Evolutionary conservation across 163 green algal genomes (phyloP), one percentile per base, ranked within the genome.

Genomic region (Volvox carteri): DNA sequence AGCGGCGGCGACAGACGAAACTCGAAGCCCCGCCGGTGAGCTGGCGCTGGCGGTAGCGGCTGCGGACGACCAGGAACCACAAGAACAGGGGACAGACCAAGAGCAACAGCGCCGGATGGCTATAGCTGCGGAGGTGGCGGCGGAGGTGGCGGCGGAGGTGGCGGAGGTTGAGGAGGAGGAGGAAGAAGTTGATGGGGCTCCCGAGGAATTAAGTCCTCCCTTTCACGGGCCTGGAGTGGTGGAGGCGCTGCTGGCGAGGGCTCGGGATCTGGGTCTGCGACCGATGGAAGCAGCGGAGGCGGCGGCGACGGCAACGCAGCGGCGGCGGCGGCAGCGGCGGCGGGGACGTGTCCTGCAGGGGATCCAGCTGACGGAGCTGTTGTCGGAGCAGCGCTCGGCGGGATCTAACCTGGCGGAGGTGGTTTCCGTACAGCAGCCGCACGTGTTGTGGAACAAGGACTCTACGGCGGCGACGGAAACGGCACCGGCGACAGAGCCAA

Each of bases 151-250:
- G 58, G 58, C 30, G 58, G 58, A 30, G 18, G 58, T 23, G 58
- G 58, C 9, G 58, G 14, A 58, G 48, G 48, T 58, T 11, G 28
- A 73, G n/a, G 62, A 52, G 14, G 68, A 28, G 37, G 68, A 54
- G 68, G 35, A 52, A 8, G 74, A 65, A 12, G 74, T n/a, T n/a
- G n/a, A n/a, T n/a, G n/a, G n/a, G n/a, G n/a, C n/a, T n/a, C n/a
- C n/a, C n/a, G n/a, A n/a, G n/a, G n/a, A n/a, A n/a, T n/a, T n/a
- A n/a, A 62, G 28, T 44, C 23, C 0, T 7, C n/a, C 72, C 33
- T 50, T 84, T 4, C 76, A 84, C 33, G 76, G 54, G 48, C 28
- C 44, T 48, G 76, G 76, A 1, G 76, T 84, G 14, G 76, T 84
- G 48, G 76, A 70, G 76, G 76, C 76, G 33, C 50, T 84, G 35